Conservation (phyloP, 345 rosid genomes). For the Heritiera littoralis region DNA sequence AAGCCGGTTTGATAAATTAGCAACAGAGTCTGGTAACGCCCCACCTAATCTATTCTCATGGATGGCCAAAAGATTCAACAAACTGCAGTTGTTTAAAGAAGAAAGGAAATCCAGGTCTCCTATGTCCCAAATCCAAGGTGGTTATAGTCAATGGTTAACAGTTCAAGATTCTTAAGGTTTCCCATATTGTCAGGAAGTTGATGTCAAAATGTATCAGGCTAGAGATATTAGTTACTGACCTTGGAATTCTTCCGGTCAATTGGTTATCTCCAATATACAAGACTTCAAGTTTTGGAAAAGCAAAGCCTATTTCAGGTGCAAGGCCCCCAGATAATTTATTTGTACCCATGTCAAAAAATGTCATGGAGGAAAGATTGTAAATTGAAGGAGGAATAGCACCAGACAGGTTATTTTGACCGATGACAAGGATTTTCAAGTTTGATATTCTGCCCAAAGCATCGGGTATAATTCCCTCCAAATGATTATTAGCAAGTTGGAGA, state of each 20-base stretch:
- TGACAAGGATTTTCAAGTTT: not conserved
- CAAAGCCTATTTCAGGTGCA: slow-evolving; percentile 17
- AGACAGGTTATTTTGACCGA: not conserved
- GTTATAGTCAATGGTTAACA: not conserved
- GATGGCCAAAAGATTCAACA: not conserved
- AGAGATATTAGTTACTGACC: slow-evolving; percentile 33
- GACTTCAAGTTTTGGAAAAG: slow-evolving; percentile 10
- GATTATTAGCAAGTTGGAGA: not conserved
- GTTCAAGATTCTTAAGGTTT: slow-evolving; percentile 12
- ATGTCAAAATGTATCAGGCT: slow-evolving; percentile 7
- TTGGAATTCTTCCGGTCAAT: slow-evolving; percentile 32
- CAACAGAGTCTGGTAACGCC: not conserved
- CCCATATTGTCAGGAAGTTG: slow-evolving; percentile 20
- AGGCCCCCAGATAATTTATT: too few species aligned
- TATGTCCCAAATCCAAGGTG: not conserved
- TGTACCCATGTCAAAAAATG: too few species aligned
- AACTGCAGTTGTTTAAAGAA: slow-evolving; percentile 8
- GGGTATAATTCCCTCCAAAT: not conserved
- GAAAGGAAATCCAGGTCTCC: slow-evolving; percentile 17
- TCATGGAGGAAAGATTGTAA: slow-evolving; percentile 32
- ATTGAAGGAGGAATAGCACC: slow-evolving; percentile 24
- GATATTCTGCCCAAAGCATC: not conserved
- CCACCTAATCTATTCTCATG: slow-evolving; percentile 11
- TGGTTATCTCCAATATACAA: slow-evolving; percentile 19
- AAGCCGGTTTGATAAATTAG: slow-evolving; percentile 11